Base-by-base conservation (phyloP, 75 land plant species). In the Azolla pinnata region DNA sequence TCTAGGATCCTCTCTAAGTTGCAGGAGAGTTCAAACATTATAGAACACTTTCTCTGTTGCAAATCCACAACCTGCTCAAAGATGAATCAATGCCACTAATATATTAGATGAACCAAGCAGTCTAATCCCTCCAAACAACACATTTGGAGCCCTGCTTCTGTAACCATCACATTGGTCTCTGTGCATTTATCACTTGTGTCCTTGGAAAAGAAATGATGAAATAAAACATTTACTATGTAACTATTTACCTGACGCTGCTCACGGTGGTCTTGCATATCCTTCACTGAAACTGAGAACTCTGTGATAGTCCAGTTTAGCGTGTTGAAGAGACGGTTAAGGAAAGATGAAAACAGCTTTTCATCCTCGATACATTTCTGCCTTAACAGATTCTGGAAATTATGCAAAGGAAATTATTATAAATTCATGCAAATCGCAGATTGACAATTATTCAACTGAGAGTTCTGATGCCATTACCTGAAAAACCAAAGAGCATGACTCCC, bases 281-380 rank as follows among this genome's bases (percentile, higher is more conserved):
- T 80, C 57, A 92, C 61, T 4, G 90, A 83, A 66, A 88, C 88
- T 34, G 97, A 85, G 48, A 92, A 92, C 65, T 92, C 97, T 20
- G 92, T 92, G 59, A 88, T 78, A n/a, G 97, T 83, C 97, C 97
- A 92, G 68, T 93, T 92, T 33, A 92, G 76, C 10, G 82, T 88
- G 68, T 92, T 92, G 63, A 88, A 92, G 25, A 92, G 72, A 23
- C 89, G 84, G 65, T 92, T 92, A 24, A 92, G 82, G 44, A 92
- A 92, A 48, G 75, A 63, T 18, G 84, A 79, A 61, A 92, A 92
- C 52, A 92, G 61, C 67, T 66, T 75, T 61, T 83, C 81, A 69
- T 92, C 83, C 28, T 31, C 23, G 50, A 79, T 50, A 62, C 90
- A 92, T 44, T 75, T 79, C 45, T 85, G 81, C 24, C 83, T 76